phyloP scores from a whole-genome alignment of 768 basidiomycete species.

The Phlegmacium glaucopus region DNA sequence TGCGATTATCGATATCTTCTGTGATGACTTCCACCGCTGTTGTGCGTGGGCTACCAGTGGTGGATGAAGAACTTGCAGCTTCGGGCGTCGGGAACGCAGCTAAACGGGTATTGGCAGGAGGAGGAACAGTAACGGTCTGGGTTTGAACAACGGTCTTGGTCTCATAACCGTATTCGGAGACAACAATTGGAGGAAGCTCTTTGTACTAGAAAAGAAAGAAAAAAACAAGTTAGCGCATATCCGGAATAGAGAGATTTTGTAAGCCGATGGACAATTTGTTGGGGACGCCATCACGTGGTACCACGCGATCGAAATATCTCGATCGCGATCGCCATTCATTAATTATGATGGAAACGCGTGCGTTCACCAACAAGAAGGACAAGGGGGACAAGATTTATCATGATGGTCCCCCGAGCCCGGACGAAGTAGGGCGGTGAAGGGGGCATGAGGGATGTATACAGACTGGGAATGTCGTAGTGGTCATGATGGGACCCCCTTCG shows the following conservation, averaged over 20 bases:
- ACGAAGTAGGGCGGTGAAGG: slow-evolving; percentile 63
- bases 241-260: slow-evolving; percentile 15
- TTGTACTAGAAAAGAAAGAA: slow-evolving; percentile 32
- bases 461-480: slow-evolving; percentile 55
- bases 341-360: slow-evolving; percentile 32
- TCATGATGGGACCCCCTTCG: slow-evolving; percentile 71
- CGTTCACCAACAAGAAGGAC: slow-evolving; percentile 37
- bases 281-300: slow-evolving; percentile 40
- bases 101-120: slow-evolving; percentile 75
- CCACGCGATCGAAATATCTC: slow-evolving; percentile 29
- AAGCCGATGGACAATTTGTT: slow-evolving; percentile 35
- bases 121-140: slow-evolving; percentile 65
- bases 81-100: slow-evolving; percentile 73
- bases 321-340: slow-evolving; percentile 26
- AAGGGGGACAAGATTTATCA: slow-evolving; percentile 74
- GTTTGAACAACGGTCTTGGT: slow-evolving; percentile 64
- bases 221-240: slow-evolving; percentile 12
- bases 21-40: slow-evolving; percentile 68
- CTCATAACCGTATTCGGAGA: slow-evolving; percentile 47
- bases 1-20: slow-evolving; percentile 52
- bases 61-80: slow-evolving; percentile 50
- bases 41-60: slow-evolving; percentile 66
- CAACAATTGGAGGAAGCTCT: slow-evolving; percentile 44
- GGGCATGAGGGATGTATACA: slow-evolving; percentile 58
- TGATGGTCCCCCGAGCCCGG: slow-evolving; percentile 89